Percentiles rank a stretch among this genome's conserved stretches.
These are phyloP conservation scores for Sporothrix protearum DNA, from an alignment of 2,329 filamentous ascomycete species.

Conservation along the genomic window DNA sequence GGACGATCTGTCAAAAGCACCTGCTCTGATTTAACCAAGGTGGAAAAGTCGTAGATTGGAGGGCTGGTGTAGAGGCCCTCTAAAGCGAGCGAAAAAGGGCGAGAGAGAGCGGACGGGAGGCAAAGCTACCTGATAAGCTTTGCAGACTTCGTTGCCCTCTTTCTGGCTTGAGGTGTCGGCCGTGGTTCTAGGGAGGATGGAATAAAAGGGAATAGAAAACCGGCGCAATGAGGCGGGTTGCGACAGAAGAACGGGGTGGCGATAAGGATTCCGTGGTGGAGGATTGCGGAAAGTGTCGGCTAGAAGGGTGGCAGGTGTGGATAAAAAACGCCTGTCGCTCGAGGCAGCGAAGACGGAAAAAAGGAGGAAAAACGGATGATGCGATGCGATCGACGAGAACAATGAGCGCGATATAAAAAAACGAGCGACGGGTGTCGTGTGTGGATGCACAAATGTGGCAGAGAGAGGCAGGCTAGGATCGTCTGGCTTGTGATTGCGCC, in stretches of 20 bases:
- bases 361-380: neutral
- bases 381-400: neutral
- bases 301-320: neutral
- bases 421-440: conserved; percentile 6
- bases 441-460: neutral
- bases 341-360: conserved; percentile 6
- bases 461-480: neutral
- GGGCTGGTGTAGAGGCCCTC: neutral
- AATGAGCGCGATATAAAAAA: neutral
- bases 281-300: conserved; percentile 32
- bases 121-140: neutral
- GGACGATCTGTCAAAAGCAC: neutral
- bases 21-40: neutral
- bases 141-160: conserved; percentile 16
- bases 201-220: conserved; percentile 46
- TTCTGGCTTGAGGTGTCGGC: conserved; percentile 19
- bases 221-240: conserved; percentile 45
- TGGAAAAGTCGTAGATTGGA: neutral
- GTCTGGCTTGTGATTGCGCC: conserved; percentile 14
- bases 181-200: conserved; percentile 49
- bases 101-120: conserved; percentile 21
- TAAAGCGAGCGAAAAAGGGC: conserved; percentile 12
- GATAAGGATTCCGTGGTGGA: conserved; percentile 51
- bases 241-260: conserved; percentile 44
- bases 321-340: neutral